Evolutionary conservation across 2,329 filamentous ascomycete genomes (phyloP).

Genomic region (Microcyclosporella mali): DNA sequence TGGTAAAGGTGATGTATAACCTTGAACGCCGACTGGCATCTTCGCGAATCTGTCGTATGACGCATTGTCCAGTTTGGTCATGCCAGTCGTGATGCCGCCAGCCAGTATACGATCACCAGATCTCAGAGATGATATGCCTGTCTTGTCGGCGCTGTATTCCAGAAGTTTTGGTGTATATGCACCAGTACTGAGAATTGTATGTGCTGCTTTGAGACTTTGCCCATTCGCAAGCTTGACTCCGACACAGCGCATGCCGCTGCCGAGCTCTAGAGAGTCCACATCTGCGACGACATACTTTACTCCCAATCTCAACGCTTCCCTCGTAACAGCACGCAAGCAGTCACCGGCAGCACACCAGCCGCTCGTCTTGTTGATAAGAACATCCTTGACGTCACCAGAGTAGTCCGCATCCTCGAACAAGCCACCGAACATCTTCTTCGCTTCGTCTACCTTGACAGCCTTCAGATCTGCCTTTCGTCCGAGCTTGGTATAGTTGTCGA

Average conservation of each 20-base stretch:
- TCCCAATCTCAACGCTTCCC: slow-evolving; percentile 48
- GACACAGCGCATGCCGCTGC: slow-evolving; percentile 40
- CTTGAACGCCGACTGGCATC: slow-evolving; percentile 44
- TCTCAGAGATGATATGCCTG: slow-evolving; percentile 44
- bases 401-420: slow-evolving; percentile 58
- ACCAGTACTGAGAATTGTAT: slow-evolving; percentile 38
- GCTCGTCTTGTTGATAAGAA: slow-evolving; percentile 55
- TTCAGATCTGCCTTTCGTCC: slow-evolving; percentile 43
- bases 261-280: slow-evolving; percentile 45
- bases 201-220: slow-evolving; percentile 29
- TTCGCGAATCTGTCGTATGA: slow-evolving; percentile 34
- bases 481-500: slow-evolving; percentile 46
- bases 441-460: slow-evolving; percentile 47
- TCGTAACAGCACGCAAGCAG: slow-evolving; percentile 50
- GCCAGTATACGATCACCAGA: slow-evolving; percentile 50
- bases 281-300: slow-evolving; percentile 55
- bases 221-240: slow-evolving; percentile 37
- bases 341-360: slow-evolving; percentile 61
- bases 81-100: slow-evolving; percentile 48
- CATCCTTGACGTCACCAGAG: slow-evolving; percentile 51
- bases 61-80: slow-evolving; percentile 41
- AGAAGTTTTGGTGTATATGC: slow-evolving; percentile 40
- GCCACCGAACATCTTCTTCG: slow-evolving; percentile 50
- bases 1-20: slow-evolving; percentile 35
- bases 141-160: slow-evolving; percentile 46